Evolutionary conservation across 164 flowering plant genomes (phyloP).

Genomic region (Kingdonia uniflora): DNA sequence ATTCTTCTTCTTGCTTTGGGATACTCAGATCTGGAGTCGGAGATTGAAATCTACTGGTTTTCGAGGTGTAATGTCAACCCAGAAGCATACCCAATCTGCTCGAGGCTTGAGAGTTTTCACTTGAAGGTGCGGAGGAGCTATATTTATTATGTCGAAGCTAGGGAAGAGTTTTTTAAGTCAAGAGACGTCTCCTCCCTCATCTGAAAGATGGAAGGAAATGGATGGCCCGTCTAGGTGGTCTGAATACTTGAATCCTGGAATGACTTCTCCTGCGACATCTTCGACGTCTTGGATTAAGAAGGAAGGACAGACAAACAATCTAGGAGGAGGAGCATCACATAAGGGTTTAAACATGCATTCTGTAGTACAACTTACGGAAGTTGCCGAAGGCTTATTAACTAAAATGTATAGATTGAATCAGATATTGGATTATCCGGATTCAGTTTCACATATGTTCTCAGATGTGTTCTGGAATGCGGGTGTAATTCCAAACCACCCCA

Average conservation of each 20-base stretch:
- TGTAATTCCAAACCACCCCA: conserved; percentile 72
- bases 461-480: conserved; percentile 92
- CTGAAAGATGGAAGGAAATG: conserved; percentile 37
- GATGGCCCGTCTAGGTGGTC: conserved; percentile 72
- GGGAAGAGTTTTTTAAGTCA: too few species aligned
- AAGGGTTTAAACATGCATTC: conserved; percentile 74
- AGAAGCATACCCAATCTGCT: too few species aligned
- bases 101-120: too few species aligned
- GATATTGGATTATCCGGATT: conserved; percentile 77
- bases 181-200: background rate
- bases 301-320: conserved; percentile 39
- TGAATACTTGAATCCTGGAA: conserved; percentile 59
- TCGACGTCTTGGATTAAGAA: conserved; percentile 31
- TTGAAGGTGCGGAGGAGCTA: too few species aligned
- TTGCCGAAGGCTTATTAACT: conserved; percentile 77
- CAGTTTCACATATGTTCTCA: conserved; percentile 46
- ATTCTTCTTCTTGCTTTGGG: too few species aligned
- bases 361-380: conserved; percentile 70
- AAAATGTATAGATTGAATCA: conserved; percentile 88
- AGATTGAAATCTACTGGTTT: too few species aligned
- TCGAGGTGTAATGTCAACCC: too few species aligned
- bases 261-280: conserved; percentile 26
- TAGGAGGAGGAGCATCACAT: conserved; percentile 25
- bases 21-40: too few species aligned
- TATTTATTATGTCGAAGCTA: too few species aligned